phyloP scores from a whole-genome alignment of 345 rosid genomes.

The Populus tremula region DNA sequence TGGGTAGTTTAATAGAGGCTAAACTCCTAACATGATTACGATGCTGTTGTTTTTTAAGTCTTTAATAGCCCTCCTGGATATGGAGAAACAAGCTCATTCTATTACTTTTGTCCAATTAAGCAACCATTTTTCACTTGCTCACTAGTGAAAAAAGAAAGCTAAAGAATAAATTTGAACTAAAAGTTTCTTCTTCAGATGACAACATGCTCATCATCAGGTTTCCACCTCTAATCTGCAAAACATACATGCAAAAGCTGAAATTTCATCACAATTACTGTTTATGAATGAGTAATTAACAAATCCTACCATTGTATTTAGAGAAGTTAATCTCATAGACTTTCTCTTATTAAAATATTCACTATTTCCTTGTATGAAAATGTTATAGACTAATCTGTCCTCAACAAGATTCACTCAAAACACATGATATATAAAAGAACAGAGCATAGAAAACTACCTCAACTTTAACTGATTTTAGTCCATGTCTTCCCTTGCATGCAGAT shows the following conservation, averaged over 20 bases:
- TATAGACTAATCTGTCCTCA: neutral
- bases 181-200: neutral
- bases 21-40: neutral
- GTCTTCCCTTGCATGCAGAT: slow-evolving; percentile 18
- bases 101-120: neutral
- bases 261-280: neutral
- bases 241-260: neutral
- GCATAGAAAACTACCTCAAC: slow-evolving; percentile 16
- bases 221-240: neutral
- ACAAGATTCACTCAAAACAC: neutral
- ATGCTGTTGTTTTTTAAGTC: neutral
- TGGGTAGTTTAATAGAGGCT: neutral
- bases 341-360: neutral
- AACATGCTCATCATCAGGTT: neutral
- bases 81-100: neutral
- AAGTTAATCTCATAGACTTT: neutral
- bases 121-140: neutral
- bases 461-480: slow-evolving; percentile 10
- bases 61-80: neutral
- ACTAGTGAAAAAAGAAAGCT: neutral
- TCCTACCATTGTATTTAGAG: neutral
- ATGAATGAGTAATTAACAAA: neutral
- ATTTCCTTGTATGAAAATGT: neutral
- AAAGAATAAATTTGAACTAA: too few species aligned
- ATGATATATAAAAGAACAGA: neutral